Conservation (phyloP, 2,329 filamentous ascomycete species). For the Dactylella cylindrospora region DNA sequence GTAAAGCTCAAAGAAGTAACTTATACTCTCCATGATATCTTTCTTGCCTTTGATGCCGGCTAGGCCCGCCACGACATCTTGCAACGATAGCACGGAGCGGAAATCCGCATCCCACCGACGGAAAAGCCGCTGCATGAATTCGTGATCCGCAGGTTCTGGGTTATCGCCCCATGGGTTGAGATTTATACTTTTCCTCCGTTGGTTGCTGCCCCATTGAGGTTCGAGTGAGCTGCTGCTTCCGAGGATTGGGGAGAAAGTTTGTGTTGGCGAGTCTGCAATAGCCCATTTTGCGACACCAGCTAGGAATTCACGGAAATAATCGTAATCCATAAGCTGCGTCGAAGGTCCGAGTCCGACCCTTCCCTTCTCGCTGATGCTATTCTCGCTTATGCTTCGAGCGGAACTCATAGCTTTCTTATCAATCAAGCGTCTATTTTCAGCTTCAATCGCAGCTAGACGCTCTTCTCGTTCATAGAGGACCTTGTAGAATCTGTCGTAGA, state of each 20-base stretch:
- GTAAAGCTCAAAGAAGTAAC: constrained; percentile 96
- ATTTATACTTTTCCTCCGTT: constrained; percentile 33
- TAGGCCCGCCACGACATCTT: constrained; percentile 88
- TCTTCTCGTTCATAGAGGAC: constrained; percentile 90
- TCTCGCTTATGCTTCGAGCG: constrained; percentile 40
- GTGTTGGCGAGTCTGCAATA: constrained; percentile 76
- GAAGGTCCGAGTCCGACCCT: constrained; percentile 85
- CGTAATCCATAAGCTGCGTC: constrained; percentile 93
- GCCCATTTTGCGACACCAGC: constrained; percentile 91
- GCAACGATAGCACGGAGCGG: constrained; percentile 75
- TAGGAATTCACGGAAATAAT: constrained; percentile 91
- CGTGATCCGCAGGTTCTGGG: constrained; percentile 81
- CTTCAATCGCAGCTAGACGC: constrained; percentile 72
- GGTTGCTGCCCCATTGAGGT: constrained; percentile 49
- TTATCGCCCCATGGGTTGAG: constrained; percentile 60
- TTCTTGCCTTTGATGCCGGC: constrained; percentile 88
- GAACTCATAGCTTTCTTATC: constrained; percentile 38
- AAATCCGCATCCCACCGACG: constrained; percentile 81
- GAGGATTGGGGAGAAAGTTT: constrained; percentile 10
- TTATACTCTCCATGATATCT: constrained; percentile 97
- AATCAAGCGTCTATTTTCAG: constrained; percentile 61
- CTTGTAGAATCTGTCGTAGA: constrained; percentile 93
- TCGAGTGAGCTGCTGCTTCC: constrained; percentile 54
- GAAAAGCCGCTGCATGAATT: constrained; percentile 88
- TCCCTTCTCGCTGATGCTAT: constrained; percentile 67